Evolutionary conservation across 768 basidiomycete genomes (phyloP), one percentile per base, ranked within the genome.

Genomic region (Mycena latifolia): DNA sequence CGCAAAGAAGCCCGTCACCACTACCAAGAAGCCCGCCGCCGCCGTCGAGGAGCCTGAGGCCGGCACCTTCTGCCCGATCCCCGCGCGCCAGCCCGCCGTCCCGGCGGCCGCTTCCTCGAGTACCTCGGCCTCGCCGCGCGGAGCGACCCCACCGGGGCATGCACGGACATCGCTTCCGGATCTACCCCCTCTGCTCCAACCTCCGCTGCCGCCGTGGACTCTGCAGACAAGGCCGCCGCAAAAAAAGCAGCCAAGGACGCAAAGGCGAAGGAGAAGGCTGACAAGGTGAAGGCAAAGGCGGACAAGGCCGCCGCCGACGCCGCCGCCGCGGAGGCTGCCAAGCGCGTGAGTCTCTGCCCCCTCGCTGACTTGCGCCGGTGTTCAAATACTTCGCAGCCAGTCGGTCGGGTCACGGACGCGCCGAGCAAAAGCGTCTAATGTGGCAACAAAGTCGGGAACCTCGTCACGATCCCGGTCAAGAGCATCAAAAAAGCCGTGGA

Each of bases 21-120:
- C 22, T 12, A 12, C 20, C 43, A 35, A 6, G n/a, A 45, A 46
- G 11, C 4, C 45, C 22, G 45, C 24, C 14, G 11, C 45, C 10
- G 12, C 45, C 45, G 12, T 14, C 33, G 33, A 6, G 33, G 33
- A 6, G 33, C 33, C 33, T 14, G n/a, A 9, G 37, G 22, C 33
- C 51, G 35, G 29, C 29, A 18, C 48, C 20, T 29, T 52, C 4
- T 51, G 46, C 63, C 48, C 67, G 7, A 3, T 54, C 55, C 46
- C 58, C 33, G 46, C 31, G 15, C 20, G 25, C 12, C 20, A 43
- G 41, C 12, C 66, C 61, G 25, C 66, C 37, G 43, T 39, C 37
- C 66, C 35, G 41, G 20, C 27, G 57, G 64, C 50, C 66, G 56
- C 33, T 63, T 67, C 56, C 55, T 67, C 50, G 61, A 67, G 28